phyloP scores from a whole-genome alignment of 768 basidiomycete species.

The Mycena galopus region DNA sequence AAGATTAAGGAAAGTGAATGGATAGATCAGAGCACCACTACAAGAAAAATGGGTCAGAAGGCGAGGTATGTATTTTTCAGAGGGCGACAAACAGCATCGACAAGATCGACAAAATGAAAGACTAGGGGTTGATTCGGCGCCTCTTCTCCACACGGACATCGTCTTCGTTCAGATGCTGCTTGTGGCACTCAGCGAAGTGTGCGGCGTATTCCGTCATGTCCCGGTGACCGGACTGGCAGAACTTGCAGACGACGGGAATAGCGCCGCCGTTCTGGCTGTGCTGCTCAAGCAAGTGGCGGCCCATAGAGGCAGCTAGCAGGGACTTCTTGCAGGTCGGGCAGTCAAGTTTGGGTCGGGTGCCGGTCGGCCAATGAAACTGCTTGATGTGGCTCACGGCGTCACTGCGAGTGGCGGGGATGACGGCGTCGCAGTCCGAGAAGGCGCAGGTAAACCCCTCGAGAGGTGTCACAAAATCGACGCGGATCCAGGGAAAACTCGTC shows the following conservation, averaged over 20 bases:
- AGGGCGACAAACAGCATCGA: background rate
- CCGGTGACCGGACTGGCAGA: background rate
- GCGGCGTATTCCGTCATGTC: background rate
- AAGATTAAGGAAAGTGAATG: background rate
- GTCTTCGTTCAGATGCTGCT: background rate
- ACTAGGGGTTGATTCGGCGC: background rate
- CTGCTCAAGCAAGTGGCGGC: slow-evolving; percentile 12
- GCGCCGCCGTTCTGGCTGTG: background rate
- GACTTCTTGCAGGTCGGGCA: slow-evolving; percentile 1
- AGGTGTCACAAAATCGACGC: slow-evolving; percentile 17
- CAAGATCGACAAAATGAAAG: background rate
- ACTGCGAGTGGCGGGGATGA: background rate
- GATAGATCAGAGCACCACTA: background rate
- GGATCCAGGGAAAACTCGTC: background rate
- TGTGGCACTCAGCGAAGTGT: slow-evolving; percentile 14
- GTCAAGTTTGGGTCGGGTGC: background rate
- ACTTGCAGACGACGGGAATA: background rate
- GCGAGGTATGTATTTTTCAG: too few species aligned
- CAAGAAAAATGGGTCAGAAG: background rate
- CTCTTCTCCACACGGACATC: background rate
- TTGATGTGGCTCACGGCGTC: background rate
- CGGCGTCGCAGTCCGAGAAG: background rate
- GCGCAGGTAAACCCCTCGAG: background rate
- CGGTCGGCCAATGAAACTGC: background rate
- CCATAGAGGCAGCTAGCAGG: background rate